Evolutionary conservation across 805 yeast species (phyloP).

Genomic region (Metahyphopichia silvanorum): DNA sequence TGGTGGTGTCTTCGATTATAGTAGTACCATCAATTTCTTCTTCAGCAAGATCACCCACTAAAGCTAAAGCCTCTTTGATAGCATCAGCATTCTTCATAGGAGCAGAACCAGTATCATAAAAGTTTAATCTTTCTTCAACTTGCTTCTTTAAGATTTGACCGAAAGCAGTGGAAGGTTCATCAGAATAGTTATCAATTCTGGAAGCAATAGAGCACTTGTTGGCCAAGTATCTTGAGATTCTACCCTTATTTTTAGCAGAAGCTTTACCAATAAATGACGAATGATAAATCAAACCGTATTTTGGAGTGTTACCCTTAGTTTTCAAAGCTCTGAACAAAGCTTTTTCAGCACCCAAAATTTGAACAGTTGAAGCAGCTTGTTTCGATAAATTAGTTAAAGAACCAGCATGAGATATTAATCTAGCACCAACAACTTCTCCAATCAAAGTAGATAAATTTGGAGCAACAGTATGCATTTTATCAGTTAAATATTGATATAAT

Average conservation of each 20-base stretch:
- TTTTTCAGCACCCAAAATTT: conserved; percentile 96
- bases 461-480: conserved; percentile 97
- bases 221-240: conserved; percentile 97
- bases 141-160: conserved; percentile 91
- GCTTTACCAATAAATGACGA: conserved; percentile 94
- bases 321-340: conserved; percentile 94
- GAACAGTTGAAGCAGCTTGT: conserved; percentile 99
- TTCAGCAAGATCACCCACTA: conserved; percentile 51
- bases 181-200: conserved; percentile 96
- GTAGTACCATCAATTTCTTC: conserved; percentile 23
- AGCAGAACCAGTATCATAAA: conserved; percentile 93
- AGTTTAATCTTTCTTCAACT: conserved; percentile 95
- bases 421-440: conserved; percentile 98
- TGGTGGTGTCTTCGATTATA: conserved; percentile 18
- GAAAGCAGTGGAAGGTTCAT: conserved; percentile 85
- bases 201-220: conserved; percentile 99
- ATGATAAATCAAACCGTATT: conserved; percentile 93
- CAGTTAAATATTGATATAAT: conserved; percentile 81
- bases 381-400: conserved; percentile 93
- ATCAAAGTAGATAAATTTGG: conserved; percentile 95
- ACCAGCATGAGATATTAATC: conserved; percentile 98
- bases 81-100: conserved; percentile 97
- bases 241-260: conserved; percentile 94
- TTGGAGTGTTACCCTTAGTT: conserved; percentile 96
- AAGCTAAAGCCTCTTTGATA: conserved; percentile 83